These are phyloP conservation scores for Colletotrichum sp. DNA, from an alignment of 2,329 filamentous ascomycete genomes.

Conservation along the genomic window DNA sequence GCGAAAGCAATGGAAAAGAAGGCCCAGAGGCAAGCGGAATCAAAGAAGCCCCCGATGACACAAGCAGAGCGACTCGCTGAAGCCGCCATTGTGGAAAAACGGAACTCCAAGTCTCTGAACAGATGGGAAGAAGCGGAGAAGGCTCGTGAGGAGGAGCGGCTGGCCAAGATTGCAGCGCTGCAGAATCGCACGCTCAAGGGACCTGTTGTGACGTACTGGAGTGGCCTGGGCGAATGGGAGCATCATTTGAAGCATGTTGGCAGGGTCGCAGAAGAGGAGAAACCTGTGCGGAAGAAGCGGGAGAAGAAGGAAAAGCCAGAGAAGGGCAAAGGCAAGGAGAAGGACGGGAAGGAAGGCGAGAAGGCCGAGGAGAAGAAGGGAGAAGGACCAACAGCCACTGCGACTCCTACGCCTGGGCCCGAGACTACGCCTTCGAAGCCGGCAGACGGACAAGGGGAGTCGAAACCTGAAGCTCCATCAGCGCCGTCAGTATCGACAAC, in stretches of 20 bases:
- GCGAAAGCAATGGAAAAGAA: slow-evolving; percentile 71
- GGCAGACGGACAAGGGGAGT: background rate
- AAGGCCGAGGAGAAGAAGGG: slow-evolving; percentile 14
- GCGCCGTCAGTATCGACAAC: background rate
- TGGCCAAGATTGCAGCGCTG: slow-evolving; percentile 83
- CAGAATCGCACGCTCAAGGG: slow-evolving; percentile 87
- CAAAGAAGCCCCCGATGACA: slow-evolving; percentile 82
- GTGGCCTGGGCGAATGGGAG: slow-evolving; percentile 83
- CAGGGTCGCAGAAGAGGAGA: slow-evolving; percentile 67
- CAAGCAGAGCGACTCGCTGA: slow-evolving; percentile 86
- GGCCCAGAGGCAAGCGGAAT: slow-evolving; percentile 72
- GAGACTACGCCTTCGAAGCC: background rate
- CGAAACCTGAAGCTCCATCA: background rate
- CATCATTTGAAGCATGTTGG: slow-evolving; percentile 77
- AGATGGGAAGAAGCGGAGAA: slow-evolving; percentile 95
- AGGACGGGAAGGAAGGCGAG: slow-evolving; percentile 21
- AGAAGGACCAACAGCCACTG: background rate
- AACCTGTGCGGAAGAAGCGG: slow-evolving; percentile 57
- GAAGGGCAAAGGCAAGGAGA: slow-evolving; percentile 36
- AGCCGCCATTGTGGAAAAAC: slow-evolving; percentile 81
- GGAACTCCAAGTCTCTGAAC: slow-evolving; percentile 89
- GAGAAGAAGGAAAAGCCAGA: slow-evolving; percentile 54
- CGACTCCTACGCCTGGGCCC: background rate
- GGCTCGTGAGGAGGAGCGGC: slow-evolving; percentile 82
- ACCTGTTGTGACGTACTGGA: slow-evolving; percentile 91